Conservation (phyloP, 306 rosid species). For the Castanopsis chinensis region DNA sequence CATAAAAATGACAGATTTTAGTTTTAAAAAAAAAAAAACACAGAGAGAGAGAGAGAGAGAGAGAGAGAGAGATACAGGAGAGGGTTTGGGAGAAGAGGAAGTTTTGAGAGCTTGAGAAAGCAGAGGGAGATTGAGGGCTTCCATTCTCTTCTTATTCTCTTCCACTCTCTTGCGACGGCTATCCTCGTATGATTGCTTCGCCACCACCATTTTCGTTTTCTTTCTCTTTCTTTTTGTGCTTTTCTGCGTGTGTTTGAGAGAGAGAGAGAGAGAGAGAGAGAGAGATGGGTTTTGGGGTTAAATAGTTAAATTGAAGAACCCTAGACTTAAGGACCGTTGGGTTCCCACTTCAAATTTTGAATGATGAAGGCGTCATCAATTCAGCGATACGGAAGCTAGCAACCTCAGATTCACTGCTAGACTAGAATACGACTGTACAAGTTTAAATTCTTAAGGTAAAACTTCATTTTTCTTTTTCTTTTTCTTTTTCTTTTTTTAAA, state of each 20-base stretch:
- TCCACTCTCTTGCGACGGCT: constrained; percentile 65
- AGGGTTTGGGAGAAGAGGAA: constrained; percentile 50
- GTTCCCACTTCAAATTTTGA: neutral
- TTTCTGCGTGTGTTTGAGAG: neutral
- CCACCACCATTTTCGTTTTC: constrained; percentile 27
- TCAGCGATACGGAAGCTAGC: too few relatives aligned
- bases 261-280: neutral
- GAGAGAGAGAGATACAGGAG: constrained; percentile 31
- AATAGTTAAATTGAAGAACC: too few relatives aligned
- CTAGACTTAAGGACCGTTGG: constrained; percentile 37
- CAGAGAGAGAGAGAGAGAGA: neutral
- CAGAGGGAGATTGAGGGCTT: constrained; percentile 61
- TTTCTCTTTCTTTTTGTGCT: neutral
- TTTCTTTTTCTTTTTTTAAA: too few relatives aligned
- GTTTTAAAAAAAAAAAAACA: too few relatives aligned
- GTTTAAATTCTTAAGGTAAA: too few relatives aligned
- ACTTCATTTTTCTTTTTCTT: too few relatives aligned
- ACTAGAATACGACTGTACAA: too few relatives aligned
- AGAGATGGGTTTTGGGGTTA: neutral
- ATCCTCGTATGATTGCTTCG: constrained; percentile 59
- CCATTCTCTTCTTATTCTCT: constrained; percentile 75
- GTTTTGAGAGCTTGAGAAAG: constrained; percentile 58
- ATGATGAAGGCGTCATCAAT: too few relatives aligned
- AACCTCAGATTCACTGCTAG: too few relatives aligned
- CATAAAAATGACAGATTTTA: neutral